phyloP scores from a whole-genome alignment of 345 rosid species.

The Corchorus olitorius region DNA sequence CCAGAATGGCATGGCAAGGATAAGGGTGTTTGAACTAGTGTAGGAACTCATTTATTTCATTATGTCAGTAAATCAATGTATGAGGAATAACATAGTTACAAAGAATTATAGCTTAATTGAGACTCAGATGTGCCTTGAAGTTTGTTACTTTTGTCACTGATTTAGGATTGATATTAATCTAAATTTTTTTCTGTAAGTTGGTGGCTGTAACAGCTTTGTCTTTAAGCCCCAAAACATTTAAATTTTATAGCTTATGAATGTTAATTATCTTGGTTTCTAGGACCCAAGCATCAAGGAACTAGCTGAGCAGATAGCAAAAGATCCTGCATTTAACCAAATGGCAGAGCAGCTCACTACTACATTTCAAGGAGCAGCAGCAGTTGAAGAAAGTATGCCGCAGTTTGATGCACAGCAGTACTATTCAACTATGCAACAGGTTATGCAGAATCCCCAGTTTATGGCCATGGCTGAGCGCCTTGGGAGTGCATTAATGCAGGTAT shows the following conservation, averaged over 20 bases:
- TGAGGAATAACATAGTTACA: not conserved
- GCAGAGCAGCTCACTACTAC: conserved; percentile 95
- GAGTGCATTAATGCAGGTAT: conserved; percentile 83
- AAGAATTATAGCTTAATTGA: not conserved
- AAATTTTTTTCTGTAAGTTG: not conserved
- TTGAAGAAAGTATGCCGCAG: conserved; percentile 59
- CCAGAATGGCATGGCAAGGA: not conserved
- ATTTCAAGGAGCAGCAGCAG: conserved; percentile 52
- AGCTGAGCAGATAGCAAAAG: conserved; percentile 94
- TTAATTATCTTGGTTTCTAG: conserved; percentile 36
- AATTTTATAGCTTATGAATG: not conserved
- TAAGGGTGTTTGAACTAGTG: too few relatives aligned
- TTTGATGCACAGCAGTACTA: conserved; percentile 78
- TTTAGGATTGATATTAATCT: not conserved
- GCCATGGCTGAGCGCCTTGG: conserved; percentile 98
- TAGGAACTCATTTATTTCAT: not conserved
- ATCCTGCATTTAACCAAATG: conserved; percentile 90
- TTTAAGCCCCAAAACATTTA: not conserved
- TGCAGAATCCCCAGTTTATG: conserved; percentile 96
- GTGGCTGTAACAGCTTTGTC: not conserved
- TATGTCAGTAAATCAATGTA: not conserved
- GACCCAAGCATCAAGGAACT: conserved; percentile 92
- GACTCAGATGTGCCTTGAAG: not conserved
- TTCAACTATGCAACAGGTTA: conserved; percentile 91
- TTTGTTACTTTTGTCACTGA: conserved; percentile 10